These are phyloP conservation scores for Diaporthe sp. DNA, from an alignment of 2,329 filamentous ascomycete genomes.

Conservation along the genomic window DNA sequence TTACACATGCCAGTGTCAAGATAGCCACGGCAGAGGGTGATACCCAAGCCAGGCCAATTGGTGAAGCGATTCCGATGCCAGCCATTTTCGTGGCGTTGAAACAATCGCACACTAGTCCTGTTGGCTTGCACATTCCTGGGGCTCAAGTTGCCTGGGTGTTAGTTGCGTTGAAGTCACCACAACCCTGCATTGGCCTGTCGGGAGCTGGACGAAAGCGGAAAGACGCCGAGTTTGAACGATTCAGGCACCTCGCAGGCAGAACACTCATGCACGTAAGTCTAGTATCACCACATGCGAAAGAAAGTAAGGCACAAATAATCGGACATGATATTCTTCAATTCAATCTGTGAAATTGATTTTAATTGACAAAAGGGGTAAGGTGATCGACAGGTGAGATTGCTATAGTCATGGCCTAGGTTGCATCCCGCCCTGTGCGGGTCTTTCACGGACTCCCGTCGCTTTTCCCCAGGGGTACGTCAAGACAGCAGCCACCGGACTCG, in stretches of 20 bases:
- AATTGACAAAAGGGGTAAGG: neutral
- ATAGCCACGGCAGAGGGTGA: neutral
- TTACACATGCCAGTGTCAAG: neutral
- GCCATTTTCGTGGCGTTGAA: neutral
- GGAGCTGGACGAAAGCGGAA: slow-evolving; percentile 1
- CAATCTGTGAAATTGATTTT: neutral
- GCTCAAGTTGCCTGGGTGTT: neutral
- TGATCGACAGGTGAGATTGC: neutral
- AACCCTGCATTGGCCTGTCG: neutral
- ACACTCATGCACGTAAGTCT: neutral
- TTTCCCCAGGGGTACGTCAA: neutral
- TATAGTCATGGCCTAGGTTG: neutral
- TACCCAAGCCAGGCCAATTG: neutral
- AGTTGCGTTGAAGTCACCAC: neutral
- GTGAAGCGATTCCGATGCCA: neutral
- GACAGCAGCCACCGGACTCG: neutral
- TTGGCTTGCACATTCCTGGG: neutral
- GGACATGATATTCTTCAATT: neutral
- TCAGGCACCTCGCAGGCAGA: neutral
- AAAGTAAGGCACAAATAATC: neutral
- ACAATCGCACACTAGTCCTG: neutral
- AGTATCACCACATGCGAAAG: neutral
- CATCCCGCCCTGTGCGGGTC: neutral
- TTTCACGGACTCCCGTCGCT: neutral
- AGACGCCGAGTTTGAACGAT: neutral